Base-by-base conservation (phyloP, 1,284 basidiomycete genomes). In the Pascua sp. region DNA sequence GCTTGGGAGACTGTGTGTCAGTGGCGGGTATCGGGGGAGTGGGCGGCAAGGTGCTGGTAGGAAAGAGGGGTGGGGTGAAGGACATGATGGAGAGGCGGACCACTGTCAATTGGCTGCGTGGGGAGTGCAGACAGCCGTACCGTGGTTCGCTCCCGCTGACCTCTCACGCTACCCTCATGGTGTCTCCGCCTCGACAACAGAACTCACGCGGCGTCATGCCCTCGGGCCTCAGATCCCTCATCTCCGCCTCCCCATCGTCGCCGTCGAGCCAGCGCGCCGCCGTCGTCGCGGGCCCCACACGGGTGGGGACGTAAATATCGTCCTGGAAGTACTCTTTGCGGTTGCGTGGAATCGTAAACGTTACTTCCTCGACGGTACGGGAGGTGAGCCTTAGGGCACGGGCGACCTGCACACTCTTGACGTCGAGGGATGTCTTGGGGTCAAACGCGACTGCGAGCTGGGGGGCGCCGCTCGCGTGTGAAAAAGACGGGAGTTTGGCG, bases 271-370 rank as follows among this genome's bases (percentile, higher is more conserved):
- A 80, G 9, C 69, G 66, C 8, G 54, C 47, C 0, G 72, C 66
- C 0, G 63, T 57, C 5, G 64, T 47, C 0, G 65, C 42, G 36
- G 67, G 65, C 0, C 68, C 60, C 44, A 78, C 71, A 2, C 66
- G 48, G 4, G 79, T 80, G 1, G 71, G 68, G 0, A 73, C 60
- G 48, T 73, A 81, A 38, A 81, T 77, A 62, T 81, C 80, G 64
- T 81, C 77, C 64, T 81, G 80, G 72, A 81, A 81, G 69, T 75
- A 79, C 24, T 80, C 77, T 13, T 70, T 69, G 63, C 75, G 72
- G 45, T 78, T 78, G 13, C 80, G 65, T 8, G 79, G 78, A 2
- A 81, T 73, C 7, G 65, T 73, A 57, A 80, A 81, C 2, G 69
- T 61, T n/a, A 81, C 78, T 43, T 73, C 68, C 55, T 80, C 76